Conservation (phyloP, 768 basidiomycete species). For the Gymnopilus dilepis region DNA sequence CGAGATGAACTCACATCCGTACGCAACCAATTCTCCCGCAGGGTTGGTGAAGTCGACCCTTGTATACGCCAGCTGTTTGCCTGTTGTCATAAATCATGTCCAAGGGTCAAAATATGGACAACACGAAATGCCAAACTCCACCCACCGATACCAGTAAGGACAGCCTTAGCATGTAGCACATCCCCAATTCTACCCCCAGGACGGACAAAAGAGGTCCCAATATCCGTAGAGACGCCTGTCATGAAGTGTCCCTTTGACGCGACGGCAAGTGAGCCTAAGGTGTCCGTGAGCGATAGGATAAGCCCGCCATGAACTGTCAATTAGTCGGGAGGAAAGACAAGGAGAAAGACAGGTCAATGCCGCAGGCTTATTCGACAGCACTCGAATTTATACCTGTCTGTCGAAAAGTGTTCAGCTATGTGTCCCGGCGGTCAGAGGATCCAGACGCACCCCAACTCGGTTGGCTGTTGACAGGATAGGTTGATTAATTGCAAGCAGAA, state of each 20-base stretch:
- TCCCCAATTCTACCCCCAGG: constrained; percentile 79
- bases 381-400: constrained; percentile 42
- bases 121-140: neutral
- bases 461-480: constrained; percentile 57
- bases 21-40: constrained; percentile 74
- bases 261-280: constrained; percentile 83
- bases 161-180: constrained; percentile 64
- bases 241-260: constrained; percentile 82
- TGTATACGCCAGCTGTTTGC: constrained; percentile 81
- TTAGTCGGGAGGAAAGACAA: constrained; percentile 34
- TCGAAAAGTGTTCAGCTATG: constrained; percentile 5
- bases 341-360: neutral
- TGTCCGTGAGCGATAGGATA: constrained; percentile 82
- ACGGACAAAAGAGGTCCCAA: constrained; percentile 78
- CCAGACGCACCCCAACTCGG: constrained; percentile 70
- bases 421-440: constrained; percentile 1
- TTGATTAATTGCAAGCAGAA: no score
- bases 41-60: constrained; percentile 75
- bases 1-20: constrained; percentile 59
- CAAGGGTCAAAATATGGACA: neutral
- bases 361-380: neutral
- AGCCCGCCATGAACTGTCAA: constrained; percentile 75
- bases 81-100: constrained; percentile 38
- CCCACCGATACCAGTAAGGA: constrained; percentile 72
- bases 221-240: constrained; percentile 88